Evolutionary conservation across 768 basidiomycete genomes (phyloP).

Genomic region (Gloeopeniophorella convolvens): DNA sequence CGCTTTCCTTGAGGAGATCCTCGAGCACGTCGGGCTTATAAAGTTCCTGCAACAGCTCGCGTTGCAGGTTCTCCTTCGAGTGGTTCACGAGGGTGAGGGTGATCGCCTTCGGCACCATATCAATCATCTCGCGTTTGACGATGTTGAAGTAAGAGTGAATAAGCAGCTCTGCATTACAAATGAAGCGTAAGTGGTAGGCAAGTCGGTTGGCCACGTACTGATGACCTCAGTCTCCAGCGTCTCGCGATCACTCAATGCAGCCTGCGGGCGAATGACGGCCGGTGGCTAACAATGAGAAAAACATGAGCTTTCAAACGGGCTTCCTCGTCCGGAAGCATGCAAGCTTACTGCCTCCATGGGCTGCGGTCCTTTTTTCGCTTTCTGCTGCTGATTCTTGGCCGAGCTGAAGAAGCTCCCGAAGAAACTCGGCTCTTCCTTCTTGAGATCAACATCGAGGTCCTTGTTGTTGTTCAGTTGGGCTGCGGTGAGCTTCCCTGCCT

Average conservation of each 20-base stretch:
- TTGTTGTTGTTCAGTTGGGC: slow-evolving; percentile 83
- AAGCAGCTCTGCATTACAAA: slow-evolving; percentile 61
- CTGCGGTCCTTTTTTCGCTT: slow-evolving; percentile 48
- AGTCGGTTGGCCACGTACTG: slow-evolving; percentile 52
- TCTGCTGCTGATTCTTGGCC: slow-evolving; percentile 43
- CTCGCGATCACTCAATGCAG: slow-evolving; percentile 88
- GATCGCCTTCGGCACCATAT: slow-evolving; percentile 98
- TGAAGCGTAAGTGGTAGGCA: background rate
- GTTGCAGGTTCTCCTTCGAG: slow-evolving; percentile 92
- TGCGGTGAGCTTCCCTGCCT: slow-evolving; percentile 54
- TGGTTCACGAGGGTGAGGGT: slow-evolving; percentile 84
- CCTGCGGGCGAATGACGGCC: slow-evolving; percentile 79
- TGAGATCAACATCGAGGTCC: slow-evolving; percentile 86
- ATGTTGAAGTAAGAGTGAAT: slow-evolving; percentile 98
- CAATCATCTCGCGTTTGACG: slow-evolving; percentile 98
- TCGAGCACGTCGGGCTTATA: slow-evolving; percentile 97
- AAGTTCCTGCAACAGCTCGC: slow-evolving; percentile 88
- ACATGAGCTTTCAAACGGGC: slow-evolving; percentile 29
- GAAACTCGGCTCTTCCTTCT: slow-evolving; percentile 88
- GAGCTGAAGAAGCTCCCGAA: slow-evolving; percentile 93
- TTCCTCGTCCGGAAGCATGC: slow-evolving; percentile 16
- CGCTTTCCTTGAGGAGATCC: slow-evolving; percentile 91
- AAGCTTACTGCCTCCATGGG: slow-evolving; percentile 50
- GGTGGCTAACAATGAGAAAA: slow-evolving; percentile 57
- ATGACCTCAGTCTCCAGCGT: slow-evolving; percentile 99